Percentiles rank a stretch among this genome's conserved stretches.
phyloP scores from a whole-genome alignment of 2,329 filamentous ascomycete species.

The Elsinoe ampelina region DNA sequence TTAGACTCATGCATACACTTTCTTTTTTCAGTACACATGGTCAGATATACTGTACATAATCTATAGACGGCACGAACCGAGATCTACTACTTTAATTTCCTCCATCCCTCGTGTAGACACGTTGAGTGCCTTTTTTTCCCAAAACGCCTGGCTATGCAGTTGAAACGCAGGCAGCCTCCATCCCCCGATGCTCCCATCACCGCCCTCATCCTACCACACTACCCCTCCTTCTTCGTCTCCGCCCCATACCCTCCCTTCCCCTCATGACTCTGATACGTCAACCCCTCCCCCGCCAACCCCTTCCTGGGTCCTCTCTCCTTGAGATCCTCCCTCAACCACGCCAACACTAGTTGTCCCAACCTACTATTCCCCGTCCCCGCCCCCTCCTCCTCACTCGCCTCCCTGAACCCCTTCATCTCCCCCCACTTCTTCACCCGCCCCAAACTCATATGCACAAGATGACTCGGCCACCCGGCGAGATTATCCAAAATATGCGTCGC shows the following conservation, averaged over 20 bases:
- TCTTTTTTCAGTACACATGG: background rate
- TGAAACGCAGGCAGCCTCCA: constrained; percentile 10
- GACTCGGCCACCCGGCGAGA: constrained; percentile 85
- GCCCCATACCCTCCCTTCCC: constrained; percentile 56
- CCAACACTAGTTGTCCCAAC: constrained; percentile 76
- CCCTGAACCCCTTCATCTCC: constrained; percentile 54
- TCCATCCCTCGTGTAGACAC: background rate
- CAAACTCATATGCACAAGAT: constrained; percentile 90
- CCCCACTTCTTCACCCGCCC: constrained; percentile 85
- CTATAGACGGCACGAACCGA: background rate
- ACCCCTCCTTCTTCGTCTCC: constrained; percentile 35
- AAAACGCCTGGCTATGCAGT: constrained; percentile 12
- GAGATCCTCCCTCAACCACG: constrained; percentile 78
- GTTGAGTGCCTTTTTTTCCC: constrained; percentile 8
- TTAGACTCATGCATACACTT: background rate
- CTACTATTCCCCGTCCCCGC: constrained; percentile 62
- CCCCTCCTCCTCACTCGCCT: constrained; percentile 43
- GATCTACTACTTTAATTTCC: background rate
- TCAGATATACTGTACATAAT: constrained; percentile 2
- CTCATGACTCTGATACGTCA: constrained; percentile 51
- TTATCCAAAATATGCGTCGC: constrained; percentile 97
- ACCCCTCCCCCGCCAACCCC: constrained; percentile 50
- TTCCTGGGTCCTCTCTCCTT: constrained; percentile 68
- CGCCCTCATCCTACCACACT: background rate
- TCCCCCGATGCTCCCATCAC: background rate